phyloP scores from a whole-genome alignment of 208 protist genomes.

The Leishmania martiniquensis region DNA sequence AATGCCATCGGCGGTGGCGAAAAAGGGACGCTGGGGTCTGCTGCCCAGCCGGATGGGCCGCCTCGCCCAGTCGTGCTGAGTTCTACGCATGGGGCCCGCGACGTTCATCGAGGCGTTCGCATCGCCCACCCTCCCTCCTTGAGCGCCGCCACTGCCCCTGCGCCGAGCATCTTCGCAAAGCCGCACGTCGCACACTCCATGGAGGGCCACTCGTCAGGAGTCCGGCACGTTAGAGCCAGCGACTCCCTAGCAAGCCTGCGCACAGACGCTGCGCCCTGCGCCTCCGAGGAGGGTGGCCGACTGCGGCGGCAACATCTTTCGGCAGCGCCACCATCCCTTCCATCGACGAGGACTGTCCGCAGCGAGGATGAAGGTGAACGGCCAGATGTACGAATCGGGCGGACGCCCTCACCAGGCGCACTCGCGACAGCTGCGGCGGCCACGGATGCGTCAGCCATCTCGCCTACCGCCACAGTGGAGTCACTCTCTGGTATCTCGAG shows the following conservation, averaged over 20 bases:
- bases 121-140: not conserved
- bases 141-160: not conserved
- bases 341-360: not conserved
- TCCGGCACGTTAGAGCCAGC: not conserved
- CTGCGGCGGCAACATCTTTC: not conserved
- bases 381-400: not conserved
- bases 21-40: not conserved
- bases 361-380: not conserved
- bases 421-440: not conserved
- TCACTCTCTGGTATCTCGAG: conserved; percentile 77
- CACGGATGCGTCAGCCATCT: conserved; percentile 6
- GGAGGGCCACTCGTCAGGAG: not conserved
- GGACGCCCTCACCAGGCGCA: not conserved
- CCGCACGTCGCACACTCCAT: not conserved
- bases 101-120: not conserved
- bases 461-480: conserved; percentile 39
- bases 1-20: not conserved
- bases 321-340: not conserved
- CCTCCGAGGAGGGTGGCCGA: not conserved
- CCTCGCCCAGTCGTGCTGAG: not conserved
- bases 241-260: not conserved
- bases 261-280: not conserved
- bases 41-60: not conserved
- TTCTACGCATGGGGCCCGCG: not conserved
- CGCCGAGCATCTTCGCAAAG: not conserved